Percentiles rank a stretch among this genome's conserved stretches.
Conservation (phyloP, 441 rosid genomes). For the Pelargonium fulgidum region DNA sequence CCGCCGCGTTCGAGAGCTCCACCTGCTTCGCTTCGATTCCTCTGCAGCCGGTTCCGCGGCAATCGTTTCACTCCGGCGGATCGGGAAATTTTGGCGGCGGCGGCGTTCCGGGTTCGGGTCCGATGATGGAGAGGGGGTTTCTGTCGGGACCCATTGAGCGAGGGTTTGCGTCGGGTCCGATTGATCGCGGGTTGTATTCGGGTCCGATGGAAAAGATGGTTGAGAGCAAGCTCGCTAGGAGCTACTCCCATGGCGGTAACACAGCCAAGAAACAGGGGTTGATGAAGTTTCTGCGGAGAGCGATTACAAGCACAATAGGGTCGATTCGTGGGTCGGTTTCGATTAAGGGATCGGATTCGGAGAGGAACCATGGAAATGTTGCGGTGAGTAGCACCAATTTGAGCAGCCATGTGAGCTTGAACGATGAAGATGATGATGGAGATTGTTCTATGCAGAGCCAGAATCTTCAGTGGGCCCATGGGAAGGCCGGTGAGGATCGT, state of each 20-base stretch:
- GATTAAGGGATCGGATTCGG: slow-evolving; percentile 18
- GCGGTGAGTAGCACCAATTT: slow-evolving; percentile 28
- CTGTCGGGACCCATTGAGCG: slow-evolving; percentile 61
- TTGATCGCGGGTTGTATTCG: slow-evolving; percentile 60
- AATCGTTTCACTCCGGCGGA: slow-evolving; percentile 33
- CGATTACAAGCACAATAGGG: slow-evolving; percentile 26
- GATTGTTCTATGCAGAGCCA: slow-evolving; percentile 28
- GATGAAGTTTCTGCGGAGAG: slow-evolving; percentile 25
- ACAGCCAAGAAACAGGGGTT: slow-evolving; percentile 26
- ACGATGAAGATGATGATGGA: slow-evolving; percentile 36
- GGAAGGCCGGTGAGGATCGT: slow-evolving; percentile 79
- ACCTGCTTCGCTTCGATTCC: slow-evolving; percentile 47
- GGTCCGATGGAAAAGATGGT: slow-evolving; percentile 34
- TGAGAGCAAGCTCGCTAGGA: slow-evolving; percentile 31
- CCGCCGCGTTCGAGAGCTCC: slow-evolving; percentile 54
- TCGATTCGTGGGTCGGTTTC: slow-evolving; percentile 20
- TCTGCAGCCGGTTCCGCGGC: slow-evolving; percentile 48
- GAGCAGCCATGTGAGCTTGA: slow-evolving; percentile 34
- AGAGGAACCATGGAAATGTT: slow-evolving; percentile 22
- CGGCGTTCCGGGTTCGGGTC: slow-evolving; percentile 29
- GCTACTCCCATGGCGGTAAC: slow-evolving; percentile 28
- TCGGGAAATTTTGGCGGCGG: slow-evolving; percentile 9
- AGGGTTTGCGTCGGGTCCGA: slow-evolving; percentile 49
- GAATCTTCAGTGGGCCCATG: slow-evolving; percentile 58
- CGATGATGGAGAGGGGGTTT: slow-evolving; percentile 38